Evolutionary conservation across 1,284 basidiomycete genomes (phyloP).

Genomic region (Apiotrichum sp.): DNA sequence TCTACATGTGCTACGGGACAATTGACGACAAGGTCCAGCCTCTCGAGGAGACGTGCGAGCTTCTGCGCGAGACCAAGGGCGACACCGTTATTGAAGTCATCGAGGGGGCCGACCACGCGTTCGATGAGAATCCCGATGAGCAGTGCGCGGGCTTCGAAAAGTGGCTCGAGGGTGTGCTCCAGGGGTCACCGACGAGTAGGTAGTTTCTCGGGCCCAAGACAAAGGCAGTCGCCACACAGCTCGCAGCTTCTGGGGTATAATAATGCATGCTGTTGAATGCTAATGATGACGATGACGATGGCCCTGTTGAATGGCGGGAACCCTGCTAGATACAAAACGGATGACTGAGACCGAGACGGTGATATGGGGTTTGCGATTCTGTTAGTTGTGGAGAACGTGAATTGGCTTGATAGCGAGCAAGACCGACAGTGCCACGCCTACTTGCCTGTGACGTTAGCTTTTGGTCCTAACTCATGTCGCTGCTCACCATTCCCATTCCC

Average conservation of each 20-base stretch:
- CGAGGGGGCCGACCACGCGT: conserved; percentile 35
- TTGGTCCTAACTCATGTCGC: background rate
- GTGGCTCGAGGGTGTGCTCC: conserved; percentile 28
- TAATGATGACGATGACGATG: conserved; percentile 1
- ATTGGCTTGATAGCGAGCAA: too few species aligned
- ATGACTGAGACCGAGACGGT: too few species aligned
- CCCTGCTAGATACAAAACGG: background rate
- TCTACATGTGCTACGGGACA: conserved; percentile 35
- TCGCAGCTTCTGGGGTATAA: background rate
- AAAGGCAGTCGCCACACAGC: too few species aligned
- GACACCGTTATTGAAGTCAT: conserved; percentile 24
- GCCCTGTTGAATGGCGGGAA: conserved; percentile 6
- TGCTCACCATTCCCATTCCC: background rate
- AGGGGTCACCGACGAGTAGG: background rate
- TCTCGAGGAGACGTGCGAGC: conserved; percentile 31
- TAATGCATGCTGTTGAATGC: conserved; percentile 11
- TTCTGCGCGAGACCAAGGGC: conserved; percentile 15
- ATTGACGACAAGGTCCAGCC: conserved; percentile 39
- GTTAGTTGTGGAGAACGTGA: background rate
- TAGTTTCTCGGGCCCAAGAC: too few species aligned
- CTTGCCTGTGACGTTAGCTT: too few species aligned
- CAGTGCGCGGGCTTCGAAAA: conserved; percentile 31
- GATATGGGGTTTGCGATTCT: background rate
- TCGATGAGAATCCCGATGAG: conserved; percentile 36
- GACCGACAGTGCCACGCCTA: too few species aligned